Conservation (phyloP, 768 basidiomycete species). For the Boletus tomentosulus region DNA sequence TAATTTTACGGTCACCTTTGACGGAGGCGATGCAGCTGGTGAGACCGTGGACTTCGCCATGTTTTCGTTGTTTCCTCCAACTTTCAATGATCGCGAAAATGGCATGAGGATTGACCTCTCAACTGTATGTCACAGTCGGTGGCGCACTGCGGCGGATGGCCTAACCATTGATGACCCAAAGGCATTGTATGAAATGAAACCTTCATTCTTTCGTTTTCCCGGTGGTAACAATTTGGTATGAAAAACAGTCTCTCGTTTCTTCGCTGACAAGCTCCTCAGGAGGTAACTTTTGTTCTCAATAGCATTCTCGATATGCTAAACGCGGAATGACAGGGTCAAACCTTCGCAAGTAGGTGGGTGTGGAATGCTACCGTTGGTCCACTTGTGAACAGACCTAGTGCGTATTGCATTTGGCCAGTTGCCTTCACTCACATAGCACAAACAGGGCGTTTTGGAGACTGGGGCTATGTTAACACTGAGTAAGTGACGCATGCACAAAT, state of each 20-base stretch:
- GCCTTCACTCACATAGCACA: background rate
- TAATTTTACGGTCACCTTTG: constrained; percentile 48
- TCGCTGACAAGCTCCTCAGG: constrained; percentile 27
- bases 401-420: background rate
- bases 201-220: constrained; percentile 60
- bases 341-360: constrained; percentile 49
- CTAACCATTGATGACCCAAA: constrained; percentile 14
- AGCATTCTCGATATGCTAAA: constrained; percentile 1
- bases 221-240: constrained; percentile 61
- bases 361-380: constrained; percentile 62
- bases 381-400: constrained; percentile 43
- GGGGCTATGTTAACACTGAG: constrained; percentile 60
- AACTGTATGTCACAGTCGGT: constrained; percentile 31
- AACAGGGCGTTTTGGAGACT: constrained; percentile 50
- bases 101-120: constrained; percentile 62
- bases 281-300: constrained; percentile 27
- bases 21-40: constrained; percentile 38
- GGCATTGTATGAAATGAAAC: constrained; percentile 50
- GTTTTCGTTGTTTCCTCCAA: constrained; percentile 63
- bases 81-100: constrained; percentile 54
- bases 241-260: constrained; percentile 12
- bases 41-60: constrained; percentile 52
- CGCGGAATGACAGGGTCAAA: constrained; percentile 42
- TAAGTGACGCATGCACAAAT: constrained; percentile 19
- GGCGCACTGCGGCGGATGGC: background rate